Evolutionary conservation across 2,329 filamentous ascomycete genomes (phyloP).

Genomic region (Trichoderma citrinoviride): DNA sequence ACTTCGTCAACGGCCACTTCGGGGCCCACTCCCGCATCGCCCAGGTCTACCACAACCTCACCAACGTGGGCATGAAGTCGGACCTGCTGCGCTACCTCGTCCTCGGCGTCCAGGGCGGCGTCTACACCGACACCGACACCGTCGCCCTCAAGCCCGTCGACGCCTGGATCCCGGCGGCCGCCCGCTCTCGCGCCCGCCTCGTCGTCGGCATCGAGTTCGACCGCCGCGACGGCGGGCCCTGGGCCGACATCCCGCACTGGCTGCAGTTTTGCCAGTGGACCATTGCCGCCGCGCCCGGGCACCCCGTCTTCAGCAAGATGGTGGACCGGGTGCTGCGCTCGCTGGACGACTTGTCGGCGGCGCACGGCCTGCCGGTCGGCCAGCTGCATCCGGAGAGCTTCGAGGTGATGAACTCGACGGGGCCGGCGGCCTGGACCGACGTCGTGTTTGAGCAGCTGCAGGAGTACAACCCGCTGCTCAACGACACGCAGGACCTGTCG

Average conservation of each 20-base stretch:
- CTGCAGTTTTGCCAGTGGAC: conserved; percentile 39
- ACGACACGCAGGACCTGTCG: conserved; percentile 18
- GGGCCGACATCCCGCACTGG: conserved; percentile 32
- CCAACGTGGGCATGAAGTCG: conserved; percentile 32
- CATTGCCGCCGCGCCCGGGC: conserved; percentile 34
- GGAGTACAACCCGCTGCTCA: conserved; percentile 19
- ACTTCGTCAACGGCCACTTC: conserved; percentile 27
- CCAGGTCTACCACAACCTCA: conserved; percentile 25
- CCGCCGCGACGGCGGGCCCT: conserved; percentile 28
- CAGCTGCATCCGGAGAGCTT: conserved; percentile 2
- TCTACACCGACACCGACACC: conserved; percentile 60
- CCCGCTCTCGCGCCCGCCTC: neutral
- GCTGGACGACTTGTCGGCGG: conserved; percentile 24
- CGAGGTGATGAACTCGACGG: conserved; percentile 24
- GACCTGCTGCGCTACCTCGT: conserved; percentile 33
- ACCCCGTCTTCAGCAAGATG: conserved; percentile 31
- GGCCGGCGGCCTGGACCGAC: conserved; percentile 24
- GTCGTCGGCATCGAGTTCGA: conserved; percentile 37
- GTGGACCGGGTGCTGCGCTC: conserved; percentile 24
- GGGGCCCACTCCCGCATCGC: conserved; percentile 23
- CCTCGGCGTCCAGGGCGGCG: conserved; percentile 35
- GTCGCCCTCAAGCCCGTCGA: conserved; percentile 52
- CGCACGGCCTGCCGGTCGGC: conserved; percentile 2
- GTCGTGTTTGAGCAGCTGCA: conserved; percentile 22
- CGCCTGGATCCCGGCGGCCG: conserved; percentile 25